Conservation (phyloP, 768 basidiomycete genomes). For the Phanerochaete sordida region DNA sequence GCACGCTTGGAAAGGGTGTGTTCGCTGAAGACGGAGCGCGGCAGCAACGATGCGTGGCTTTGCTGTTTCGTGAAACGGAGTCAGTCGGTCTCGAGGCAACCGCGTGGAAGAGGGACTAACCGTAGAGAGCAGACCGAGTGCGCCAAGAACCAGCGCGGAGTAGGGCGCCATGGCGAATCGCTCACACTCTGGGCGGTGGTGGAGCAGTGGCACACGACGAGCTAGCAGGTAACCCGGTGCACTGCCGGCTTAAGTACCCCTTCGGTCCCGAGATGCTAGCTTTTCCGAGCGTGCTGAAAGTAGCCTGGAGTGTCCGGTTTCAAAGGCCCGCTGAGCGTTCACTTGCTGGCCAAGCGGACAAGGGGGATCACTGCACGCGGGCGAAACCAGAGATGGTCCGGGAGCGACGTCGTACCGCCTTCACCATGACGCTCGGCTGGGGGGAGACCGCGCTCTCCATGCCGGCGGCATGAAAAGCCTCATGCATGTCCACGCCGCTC, state of each 20-base stretch:
- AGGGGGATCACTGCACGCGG: background rate
- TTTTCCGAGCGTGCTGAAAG: background rate
- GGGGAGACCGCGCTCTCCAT: background rate
- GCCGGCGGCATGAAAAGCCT: background rate
- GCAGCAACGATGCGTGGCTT: background rate
- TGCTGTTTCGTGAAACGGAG: background rate
- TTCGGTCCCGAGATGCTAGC: background rate
- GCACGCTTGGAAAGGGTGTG: background rate
- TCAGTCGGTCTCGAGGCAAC: no score
- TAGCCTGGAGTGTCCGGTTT: background rate
- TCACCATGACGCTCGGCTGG: background rate
- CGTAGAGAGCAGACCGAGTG: background rate
- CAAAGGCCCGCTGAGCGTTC: background rate
- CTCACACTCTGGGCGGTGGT: background rate
- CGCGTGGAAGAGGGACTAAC: background rate
- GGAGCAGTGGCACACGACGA: background rate
- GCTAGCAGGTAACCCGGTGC: background rate
- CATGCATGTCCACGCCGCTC: background rate
- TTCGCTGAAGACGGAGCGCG: background rate
- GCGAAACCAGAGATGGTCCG: background rate
- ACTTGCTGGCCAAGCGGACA: background rate
- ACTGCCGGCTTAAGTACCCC: background rate
- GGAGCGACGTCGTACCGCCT: background rate
- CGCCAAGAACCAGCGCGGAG: background rate
- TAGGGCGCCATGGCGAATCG: background rate